Evolutionary conservation across 2,329 filamentous ascomycete genomes (phyloP), one percentile per base, ranked within the genome.

Genomic region (Aspergillus tamarii): DNA sequence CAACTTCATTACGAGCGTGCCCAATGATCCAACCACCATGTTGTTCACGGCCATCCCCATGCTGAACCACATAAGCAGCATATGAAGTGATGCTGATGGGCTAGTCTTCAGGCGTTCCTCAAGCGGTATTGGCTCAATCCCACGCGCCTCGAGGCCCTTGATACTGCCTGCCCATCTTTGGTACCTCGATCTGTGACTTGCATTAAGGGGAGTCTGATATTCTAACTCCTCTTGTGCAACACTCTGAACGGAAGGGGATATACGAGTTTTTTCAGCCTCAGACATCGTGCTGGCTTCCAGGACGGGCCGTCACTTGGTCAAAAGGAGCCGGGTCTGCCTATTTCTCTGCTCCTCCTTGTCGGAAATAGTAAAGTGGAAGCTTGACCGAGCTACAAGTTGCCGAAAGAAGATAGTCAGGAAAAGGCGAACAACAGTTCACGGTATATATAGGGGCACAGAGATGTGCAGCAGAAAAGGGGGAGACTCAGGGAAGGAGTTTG

Each of bases 41-140:
- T 82, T 82, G 64, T 79, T 81, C 1, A 75, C 73, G 1, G 76
- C 74, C 65, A 80, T 71, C 21, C 76, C 74, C 70, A 78, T 78
- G 45, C 77, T 78, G 53, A 79, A 77, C 77, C 77, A 80, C 55
- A 80, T 74, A 3, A 76, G 66, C 23, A 74, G 53, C 69, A 76
- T 76, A 52, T 75, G 70, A n/a, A 76, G 66, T 9, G 68, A 69
- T 1, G 68, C 68, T 1, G 72, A 72, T 26, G 70, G 30, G 28
- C 68, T 73, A 19, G 71, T 59, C 21, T 67, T 61, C 46, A 75
- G 60, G 21, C 74, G 72, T 28, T 76, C 70, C 53, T 76, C 69
- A 30, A 70, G 34, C 3, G 73, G 63, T 23, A 76, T 67, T 0
- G 68, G 74, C 61, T 72, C 70, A 41, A 76, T 73, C 0, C 73